Conservation (phyloP, 164 flowering plant species). For the Pachysandra terminalis region DNA sequence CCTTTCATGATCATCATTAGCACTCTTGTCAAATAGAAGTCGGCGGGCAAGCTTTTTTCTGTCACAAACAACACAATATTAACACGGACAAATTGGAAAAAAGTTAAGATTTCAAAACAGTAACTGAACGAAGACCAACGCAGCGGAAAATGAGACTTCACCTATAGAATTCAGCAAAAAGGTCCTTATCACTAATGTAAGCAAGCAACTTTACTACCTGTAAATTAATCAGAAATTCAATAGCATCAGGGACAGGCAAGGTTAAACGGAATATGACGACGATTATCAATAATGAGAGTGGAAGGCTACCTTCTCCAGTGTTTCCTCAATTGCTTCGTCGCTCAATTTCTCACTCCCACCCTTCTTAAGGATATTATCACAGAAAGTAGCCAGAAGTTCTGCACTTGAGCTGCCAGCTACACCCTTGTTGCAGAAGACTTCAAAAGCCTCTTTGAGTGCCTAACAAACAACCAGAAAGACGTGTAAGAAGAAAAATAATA, state of each 20-base stretch:
- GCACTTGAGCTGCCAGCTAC: constrained; percentile 92
- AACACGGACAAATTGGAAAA: neutral
- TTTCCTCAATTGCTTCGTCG: constrained; percentile 93
- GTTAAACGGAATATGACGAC: neutral
- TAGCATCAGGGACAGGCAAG: neutral
- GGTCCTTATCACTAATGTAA: constrained; percentile 89
- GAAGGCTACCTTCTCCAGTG: constrained; percentile 72
- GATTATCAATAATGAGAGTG: neutral
- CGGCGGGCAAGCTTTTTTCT: constrained; percentile 95
- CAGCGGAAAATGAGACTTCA: constrained; percentile 17
- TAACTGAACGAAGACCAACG: neutral
- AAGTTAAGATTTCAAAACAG: neutral
- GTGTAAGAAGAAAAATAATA: constrained; percentile 6
- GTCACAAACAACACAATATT: constrained; percentile 11
- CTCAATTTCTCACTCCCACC: constrained; percentile 95
- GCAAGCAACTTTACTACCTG: constrained; percentile 94
- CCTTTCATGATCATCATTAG: constrained; percentile 93
- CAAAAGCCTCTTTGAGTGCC: constrained; percentile 97
- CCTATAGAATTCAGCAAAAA: constrained; percentile 95
- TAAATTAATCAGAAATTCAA: constrained; percentile 12
- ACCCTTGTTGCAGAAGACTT: constrained; percentile 85
- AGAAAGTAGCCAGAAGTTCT: constrained; percentile 84
- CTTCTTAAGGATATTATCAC: constrained; percentile 91
- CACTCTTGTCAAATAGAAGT: constrained; percentile 88
- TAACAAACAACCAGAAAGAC: constrained; percentile 14